phyloP scores from a whole-genome alignment of 108 stramenopile genomes.

The Cyclotella atomus region DNA sequence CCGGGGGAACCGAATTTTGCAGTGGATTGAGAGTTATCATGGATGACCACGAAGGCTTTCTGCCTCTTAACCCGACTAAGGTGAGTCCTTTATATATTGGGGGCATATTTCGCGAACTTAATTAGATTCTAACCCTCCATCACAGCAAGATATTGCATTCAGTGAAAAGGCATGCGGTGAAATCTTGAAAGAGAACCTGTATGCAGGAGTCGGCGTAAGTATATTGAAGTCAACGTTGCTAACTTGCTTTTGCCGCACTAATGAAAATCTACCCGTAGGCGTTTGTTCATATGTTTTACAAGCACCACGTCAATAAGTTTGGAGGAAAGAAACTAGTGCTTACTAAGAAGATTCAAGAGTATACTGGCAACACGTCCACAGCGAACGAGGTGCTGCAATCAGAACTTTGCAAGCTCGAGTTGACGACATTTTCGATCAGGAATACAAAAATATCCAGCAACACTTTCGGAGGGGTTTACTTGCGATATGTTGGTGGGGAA shows the following conservation, averaged over 20 bases:
- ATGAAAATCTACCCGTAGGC: too few species aligned
- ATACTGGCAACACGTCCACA: neutral
- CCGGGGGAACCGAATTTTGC: slow-evolving; percentile 57
- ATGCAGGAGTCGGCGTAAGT: slow-evolving; percentile 45
- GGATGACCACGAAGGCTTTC: slow-evolving; percentile 58
- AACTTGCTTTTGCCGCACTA: too few species aligned
- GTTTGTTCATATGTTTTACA: slow-evolving; percentile 38
- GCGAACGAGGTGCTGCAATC: neutral
- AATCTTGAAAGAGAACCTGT: slow-evolving; percentile 48
- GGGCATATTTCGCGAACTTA: neutral
- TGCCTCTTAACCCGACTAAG: slow-evolving; percentile 78
- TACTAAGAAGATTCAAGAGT: slow-evolving; percentile 7
- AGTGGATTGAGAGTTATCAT: slow-evolving; percentile 68
- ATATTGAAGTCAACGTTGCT: too few species aligned
- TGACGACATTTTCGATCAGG: neutral
- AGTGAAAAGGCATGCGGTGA: slow-evolving; percentile 35
- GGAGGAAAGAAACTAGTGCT: slow-evolving; percentile 6
- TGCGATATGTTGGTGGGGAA: neutral
- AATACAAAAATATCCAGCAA: neutral
- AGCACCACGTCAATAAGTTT: slow-evolving; percentile 30
- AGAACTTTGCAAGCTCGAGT: neutral
- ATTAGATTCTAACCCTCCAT: neutral
- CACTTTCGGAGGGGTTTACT: neutral
- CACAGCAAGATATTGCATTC: slow-evolving; percentile 40
- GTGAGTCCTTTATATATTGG: neutral